phyloP scores from a whole-genome alignment of 2,329 filamentous ascomycete genomes.

The Colletotrichum tamarilloi region DNA sequence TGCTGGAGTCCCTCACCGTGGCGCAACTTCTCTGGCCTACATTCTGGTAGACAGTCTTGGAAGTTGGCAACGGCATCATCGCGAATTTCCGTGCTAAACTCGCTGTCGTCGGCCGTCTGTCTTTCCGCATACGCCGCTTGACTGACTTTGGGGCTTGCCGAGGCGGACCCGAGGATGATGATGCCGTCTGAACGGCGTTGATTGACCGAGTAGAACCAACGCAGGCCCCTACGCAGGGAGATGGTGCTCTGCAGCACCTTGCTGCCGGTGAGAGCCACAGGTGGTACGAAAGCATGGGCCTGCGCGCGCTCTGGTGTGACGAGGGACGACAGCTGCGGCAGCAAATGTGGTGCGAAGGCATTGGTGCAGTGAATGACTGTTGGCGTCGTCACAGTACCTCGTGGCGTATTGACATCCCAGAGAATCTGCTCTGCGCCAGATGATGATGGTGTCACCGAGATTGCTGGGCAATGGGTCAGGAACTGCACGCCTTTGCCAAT shows the following conservation, averaged over 20 bases:
- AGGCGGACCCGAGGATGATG: conserved; percentile 12
- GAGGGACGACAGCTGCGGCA: conserved; percentile 9
- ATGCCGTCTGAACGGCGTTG: conserved; percentile 48
- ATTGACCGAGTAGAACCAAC: conserved; percentile 62
- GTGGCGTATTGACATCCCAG: background rate
- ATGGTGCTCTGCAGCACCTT: conserved; percentile 51
- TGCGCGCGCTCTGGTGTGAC: conserved; percentile 15
- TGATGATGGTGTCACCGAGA: background rate
- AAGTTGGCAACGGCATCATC: conserved; percentile 17
- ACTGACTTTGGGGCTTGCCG: conserved; percentile 13
- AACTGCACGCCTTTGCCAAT: background rate
- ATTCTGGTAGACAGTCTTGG: conserved; percentile 7
- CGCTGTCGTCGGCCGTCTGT: conserved; percentile 7
- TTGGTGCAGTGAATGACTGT: background rate
- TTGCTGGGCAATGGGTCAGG: background rate
- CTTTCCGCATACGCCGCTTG: conserved; percentile 2
- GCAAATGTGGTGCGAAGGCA: conserved; percentile 6
- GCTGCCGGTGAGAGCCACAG: conserved; percentile 46
- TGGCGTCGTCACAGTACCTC: background rate
- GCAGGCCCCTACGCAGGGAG: conserved; percentile 56
- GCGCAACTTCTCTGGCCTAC: conserved; percentile 2
- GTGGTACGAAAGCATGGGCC: conserved; percentile 44
- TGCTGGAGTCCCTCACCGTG: conserved; percentile 56
- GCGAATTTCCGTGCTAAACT: conserved; percentile 5
- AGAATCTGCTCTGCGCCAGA: background rate